Base-by-base conservation (phyloP, 177 flowering plant species). In the Tripterygium wilfordii region DNA sequence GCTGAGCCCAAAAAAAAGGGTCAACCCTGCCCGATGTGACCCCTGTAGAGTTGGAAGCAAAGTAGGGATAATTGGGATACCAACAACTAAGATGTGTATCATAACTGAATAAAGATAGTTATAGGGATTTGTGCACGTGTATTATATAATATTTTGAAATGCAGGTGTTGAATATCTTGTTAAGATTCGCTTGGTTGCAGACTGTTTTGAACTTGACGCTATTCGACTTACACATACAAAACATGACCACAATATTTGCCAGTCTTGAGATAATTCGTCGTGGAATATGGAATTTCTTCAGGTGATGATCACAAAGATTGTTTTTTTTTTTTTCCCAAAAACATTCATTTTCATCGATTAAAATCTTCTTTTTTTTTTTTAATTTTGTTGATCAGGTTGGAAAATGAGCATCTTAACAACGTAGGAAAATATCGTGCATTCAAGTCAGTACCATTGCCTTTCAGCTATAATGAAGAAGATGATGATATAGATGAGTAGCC, bases 341-440 rank as follows among this genome's bases (percentile, higher is more conserved):
- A n/a, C n/a, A n/a, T n/a, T 15, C 38, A 30, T 35, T 3, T 35
- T 15, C 5, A 5, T 35, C 38, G 4, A 6, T 35, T 3, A 5
- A 35, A 5, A 13, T 35, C 38, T 15, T 10, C 7, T 10, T 15
- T 13, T 35, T 5, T 5, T 3, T 6, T 35, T 6, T 35, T 35
- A 15, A 5, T 35, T 15, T 5, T 13, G 5, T 35, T 10, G 16
- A 35, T 35, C 38, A 35, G 38, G 38, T 35, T 35, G 14, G 38
- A 85, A 58, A 85, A 82, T 37, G 94, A 85, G 57, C 94, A 82
- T 45, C 49, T 74, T 69, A 82, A 67, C 70, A 82, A 82, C 44
- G 85, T 71, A 1, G 83, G 83, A 28, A 75, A 67, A 48, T 77
- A 53, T 54, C 57, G 82, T 15, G 85, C 89, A 32, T 80, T 79